Evolutionary conservation across 495 filamentous ascomycete species (phyloP), one percentile per base, ranked within the genome.

Genomic region (Talaromyces adpressus): DNA sequence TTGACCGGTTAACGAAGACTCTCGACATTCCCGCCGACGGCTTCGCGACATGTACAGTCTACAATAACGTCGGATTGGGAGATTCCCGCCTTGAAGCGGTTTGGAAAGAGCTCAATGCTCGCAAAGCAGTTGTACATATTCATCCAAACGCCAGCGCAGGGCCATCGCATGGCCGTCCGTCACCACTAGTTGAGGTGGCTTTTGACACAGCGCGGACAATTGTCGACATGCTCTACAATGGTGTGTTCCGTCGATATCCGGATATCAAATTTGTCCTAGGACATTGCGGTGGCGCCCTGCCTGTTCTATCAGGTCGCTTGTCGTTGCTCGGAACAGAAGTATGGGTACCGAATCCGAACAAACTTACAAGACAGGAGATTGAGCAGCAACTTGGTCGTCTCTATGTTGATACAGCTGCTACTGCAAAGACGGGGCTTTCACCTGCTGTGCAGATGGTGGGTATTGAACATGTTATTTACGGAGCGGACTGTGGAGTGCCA

Each of bases 401-500:
- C 5, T 59, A 59, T 12, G 30, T 59, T 22, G 57, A 59, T 22
- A 59, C 57, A 22, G 57, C 57, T 20, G 57, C 57, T 6, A 59
- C 57, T 59, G 57, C 57, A 16, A 36, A 30, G 30, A 59, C 57
- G 16, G 57, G 57, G 16, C 20, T 59, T 30, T 18, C 14, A n/a
- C 49, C 61, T 30, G 61, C 61, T 23, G 61, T 56, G 22, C 22
- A 63, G 49, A 63, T 63, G 41, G 23, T 47, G 18, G 49, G 61
- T 11, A 27, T 63, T 56, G 61, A 54, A 14, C 18, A 39, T 30
- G 23, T 27, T 23, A 34, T 63, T 6, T 63, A 63, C 52, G 61
- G 49, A 16, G 61, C 61, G 3, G 61, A 63, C 53, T 63, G 61
- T 32, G 61, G 61, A 32, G 61, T 63, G 4, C 47, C 61, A 20